Evolutionary conservation across 1,139 yeast genomes (phyloP).

Genomic region (Kurtzmaniella quercitrusa): DNA sequence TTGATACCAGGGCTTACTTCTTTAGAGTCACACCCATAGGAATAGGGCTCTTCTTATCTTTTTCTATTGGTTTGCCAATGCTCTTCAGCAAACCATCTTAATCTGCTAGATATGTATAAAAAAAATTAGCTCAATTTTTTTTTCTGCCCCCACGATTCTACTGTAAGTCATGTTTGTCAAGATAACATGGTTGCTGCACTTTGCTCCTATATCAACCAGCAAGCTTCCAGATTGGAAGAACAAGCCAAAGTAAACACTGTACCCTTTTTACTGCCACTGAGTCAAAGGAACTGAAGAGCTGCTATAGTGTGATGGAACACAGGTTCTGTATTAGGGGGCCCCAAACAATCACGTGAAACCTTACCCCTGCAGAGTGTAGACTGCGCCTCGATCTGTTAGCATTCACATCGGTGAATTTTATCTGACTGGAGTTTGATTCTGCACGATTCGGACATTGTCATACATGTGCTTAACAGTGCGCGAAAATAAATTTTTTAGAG

Average conservation of each 20-base stretch:
- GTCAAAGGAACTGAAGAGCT: too few species aligned
- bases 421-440: not conserved
- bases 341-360: not conserved
- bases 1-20: too few species aligned
- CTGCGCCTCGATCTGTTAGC: slow-evolving; percentile 1
- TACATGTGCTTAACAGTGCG: not conserved
- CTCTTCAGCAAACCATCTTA: too few species aligned
- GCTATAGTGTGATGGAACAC: too few species aligned
- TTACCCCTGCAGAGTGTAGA: slow-evolving; percentile 1
- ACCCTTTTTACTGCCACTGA: too few species aligned
- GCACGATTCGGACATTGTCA: not conserved
- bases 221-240: not conserved
- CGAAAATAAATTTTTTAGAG: not conserved
- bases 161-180: not conserved
- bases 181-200: not conserved
- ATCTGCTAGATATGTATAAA: not conserved
- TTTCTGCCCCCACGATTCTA: not conserved
- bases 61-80: too few species aligned
- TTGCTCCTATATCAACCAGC: too few species aligned
- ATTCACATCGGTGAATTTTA: not conserved
- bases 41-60: too few species aligned
- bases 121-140: not conserved
- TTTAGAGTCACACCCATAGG: too few species aligned
- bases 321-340: too few species aligned
- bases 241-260: not conserved